A percentile compares a stretch with the other conserved stretches of the same genome.
Evolutionary conservation across 306 rosid species (phyloP).

Genomic region (Senna tora): DNA sequence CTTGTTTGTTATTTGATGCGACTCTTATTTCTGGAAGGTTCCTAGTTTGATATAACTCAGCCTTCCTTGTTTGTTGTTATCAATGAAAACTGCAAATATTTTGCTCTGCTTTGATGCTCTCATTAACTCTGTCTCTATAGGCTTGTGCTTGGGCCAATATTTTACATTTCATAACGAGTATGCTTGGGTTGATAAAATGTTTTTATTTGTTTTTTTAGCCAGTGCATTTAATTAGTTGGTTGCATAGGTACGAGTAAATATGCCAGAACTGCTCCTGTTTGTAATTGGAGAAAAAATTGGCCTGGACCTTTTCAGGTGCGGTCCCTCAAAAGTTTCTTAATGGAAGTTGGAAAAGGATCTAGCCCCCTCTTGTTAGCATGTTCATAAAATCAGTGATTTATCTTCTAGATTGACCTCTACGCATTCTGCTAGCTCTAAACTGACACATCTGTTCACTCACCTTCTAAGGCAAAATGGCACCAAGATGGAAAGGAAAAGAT

Average conservation of each 20-base stretch:
- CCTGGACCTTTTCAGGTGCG: background rate
- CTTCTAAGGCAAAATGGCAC: conserved; percentile 49
- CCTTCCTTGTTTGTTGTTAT: too few relatives aligned
- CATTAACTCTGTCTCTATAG: background rate
- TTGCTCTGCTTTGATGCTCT: too few relatives aligned
- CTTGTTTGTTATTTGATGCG: too few relatives aligned
- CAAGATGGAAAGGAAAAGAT: conserved; percentile 85
- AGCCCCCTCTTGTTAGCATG: background rate
- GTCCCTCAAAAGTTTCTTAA: background rate
- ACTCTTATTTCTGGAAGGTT: too few relatives aligned
- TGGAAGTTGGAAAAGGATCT: background rate
- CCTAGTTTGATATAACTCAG: too few relatives aligned
- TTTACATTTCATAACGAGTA: background rate
- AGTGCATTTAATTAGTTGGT: background rate
- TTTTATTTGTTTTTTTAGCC: background rate
- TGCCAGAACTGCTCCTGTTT: background rate
- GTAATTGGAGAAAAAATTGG: background rate
- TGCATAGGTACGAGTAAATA: background rate
- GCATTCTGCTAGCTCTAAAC: background rate
- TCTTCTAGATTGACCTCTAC: conserved; percentile 23
- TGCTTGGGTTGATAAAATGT: background rate
- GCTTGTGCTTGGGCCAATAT: background rate
- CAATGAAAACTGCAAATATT: too few relatives aligned
- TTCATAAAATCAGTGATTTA: background rate
- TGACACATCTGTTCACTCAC: conserved; percentile 12